Evolutionary conservation across 148 eudicot genomes (phyloP).

Genomic region (Simmondsia chinensis): DNA sequence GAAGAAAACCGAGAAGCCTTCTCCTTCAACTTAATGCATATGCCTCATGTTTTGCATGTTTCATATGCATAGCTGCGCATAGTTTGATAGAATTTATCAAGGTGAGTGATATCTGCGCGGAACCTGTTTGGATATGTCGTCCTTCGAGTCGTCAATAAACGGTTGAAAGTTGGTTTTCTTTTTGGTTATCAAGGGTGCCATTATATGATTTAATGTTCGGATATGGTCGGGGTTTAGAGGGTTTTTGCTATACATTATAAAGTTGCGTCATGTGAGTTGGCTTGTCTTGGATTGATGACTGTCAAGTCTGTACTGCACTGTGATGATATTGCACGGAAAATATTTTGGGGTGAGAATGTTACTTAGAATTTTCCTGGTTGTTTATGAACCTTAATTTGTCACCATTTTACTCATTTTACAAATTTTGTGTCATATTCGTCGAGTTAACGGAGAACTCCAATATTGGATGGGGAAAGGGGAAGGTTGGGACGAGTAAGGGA

Average conservation of each 20-base stretch:
- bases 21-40: conserved; percentile 16
- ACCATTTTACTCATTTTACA: no score
- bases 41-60: not conserved
- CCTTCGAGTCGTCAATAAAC: not conserved
- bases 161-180: conserved; percentile 3
- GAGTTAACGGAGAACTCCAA: no score
- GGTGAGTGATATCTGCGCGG: conserved; percentile 4
- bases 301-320: conserved; percentile 4
- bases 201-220: conserved; percentile 7
- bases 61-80: not conserved
- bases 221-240: not conserved
- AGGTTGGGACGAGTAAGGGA: no score
- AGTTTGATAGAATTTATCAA: conserved; percentile 5
- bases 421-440: no score
- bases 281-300: conserved; percentile 9
- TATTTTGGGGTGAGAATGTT: no score
- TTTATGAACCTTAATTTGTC: no score
- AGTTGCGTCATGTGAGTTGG: conserved; percentile 13
- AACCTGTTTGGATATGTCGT: conserved; percentile 2
- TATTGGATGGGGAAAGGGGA: no score
- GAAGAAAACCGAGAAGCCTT: conserved; percentile 27
- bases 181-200: conserved; percentile 6
- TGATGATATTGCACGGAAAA: no score
- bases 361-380: no score
- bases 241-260: conserved; percentile 3